Evolutionary conservation across 495 filamentous ascomycete genomes (phyloP).

Genomic region (Paragyromitra xinjiangensis): DNA sequence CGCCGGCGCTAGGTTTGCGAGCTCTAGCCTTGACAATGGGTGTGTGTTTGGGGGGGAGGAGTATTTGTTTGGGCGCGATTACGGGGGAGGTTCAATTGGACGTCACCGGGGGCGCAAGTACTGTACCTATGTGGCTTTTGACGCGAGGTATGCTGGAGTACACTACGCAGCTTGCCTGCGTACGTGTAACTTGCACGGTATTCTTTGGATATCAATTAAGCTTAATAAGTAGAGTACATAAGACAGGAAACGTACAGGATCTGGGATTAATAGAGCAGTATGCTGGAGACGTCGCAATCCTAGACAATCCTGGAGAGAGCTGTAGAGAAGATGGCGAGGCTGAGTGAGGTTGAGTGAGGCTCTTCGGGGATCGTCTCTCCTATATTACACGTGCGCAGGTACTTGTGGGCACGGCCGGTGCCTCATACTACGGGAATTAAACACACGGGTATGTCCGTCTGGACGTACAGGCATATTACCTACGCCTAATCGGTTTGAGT

Average conservation of each 20-base stretch:
- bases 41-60: neutral
- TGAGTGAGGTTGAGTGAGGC: neutral
- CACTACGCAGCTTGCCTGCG: neutral
- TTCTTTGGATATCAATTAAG: conserved; percentile 22
- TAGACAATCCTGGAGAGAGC: conserved; percentile 6
- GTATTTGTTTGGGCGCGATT: conserved; percentile 1
- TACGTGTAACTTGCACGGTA: neutral
- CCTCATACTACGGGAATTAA: conserved; percentile 12
- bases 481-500: too few species aligned
- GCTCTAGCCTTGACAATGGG: neutral
- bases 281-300: neutral
- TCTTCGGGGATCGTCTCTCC: conserved; percentile 1
- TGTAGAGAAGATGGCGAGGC: neutral
- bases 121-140: conserved; percentile 4
- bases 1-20: neutral
- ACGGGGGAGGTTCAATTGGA: conserved; percentile 1
- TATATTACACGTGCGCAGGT: neutral
- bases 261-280: neutral
- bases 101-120: conserved; percentile 8
- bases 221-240: conserved; percentile 23
- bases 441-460: too few species aligned
- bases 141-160: conserved; percentile 19
- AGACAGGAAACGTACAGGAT: conserved; percentile 16
- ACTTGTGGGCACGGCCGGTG: neutral
- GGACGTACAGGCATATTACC: too few species aligned